Base-by-base conservation (phyloP, 202 grass and related monocot species). In the Eragrostis tef region DNA sequence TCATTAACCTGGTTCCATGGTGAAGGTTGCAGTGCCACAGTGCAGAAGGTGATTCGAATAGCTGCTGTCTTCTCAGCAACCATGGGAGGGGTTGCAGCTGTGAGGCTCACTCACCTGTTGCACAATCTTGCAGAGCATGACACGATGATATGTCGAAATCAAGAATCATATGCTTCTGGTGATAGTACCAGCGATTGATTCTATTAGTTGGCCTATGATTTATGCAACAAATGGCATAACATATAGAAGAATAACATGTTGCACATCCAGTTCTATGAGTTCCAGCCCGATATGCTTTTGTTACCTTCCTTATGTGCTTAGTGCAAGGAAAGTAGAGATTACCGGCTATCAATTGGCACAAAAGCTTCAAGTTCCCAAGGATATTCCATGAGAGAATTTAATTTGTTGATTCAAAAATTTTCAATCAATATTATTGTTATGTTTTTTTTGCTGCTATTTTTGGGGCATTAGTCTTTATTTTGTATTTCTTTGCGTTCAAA, bases 401-500 rank as follows among this genome's bases (percentile, higher is more conserved):
- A 31, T 31, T 31, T 16, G 16, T 5, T 51, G 2, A 17, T 51
- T 51, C 14, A 51, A 15, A 5, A 17, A 5, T 50, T 17, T 17
- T 13, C 6, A 16, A 51, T 51, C 49, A 17, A 19, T 7, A 0
- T 19, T 52, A 0, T 49, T 0, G 11, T 49, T 49, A 11, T 49
- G 13, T 39, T 34, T 34, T 34, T 68, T 43, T 13, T 45, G 49
- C 12, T 43, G 12, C 19, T 53, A 21, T 6, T 39, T 3, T 51
- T 39, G 14, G 10, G 12, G 7, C 31, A 11, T 5, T 11, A 16
- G 19, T 64, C 11, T 34, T 49, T 64, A 48, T 78, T 63, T 51
- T 29, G 44, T 21, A 45, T 78, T 78, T 84, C 25, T 62, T 47
- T 82, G 54, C 49, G 64, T 66, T 69, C 41, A 79, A 47, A 60